phyloP scores from a whole-genome alignment of 768 basidiomycete genomes.

The Lactifluus subvellereus region DNA sequence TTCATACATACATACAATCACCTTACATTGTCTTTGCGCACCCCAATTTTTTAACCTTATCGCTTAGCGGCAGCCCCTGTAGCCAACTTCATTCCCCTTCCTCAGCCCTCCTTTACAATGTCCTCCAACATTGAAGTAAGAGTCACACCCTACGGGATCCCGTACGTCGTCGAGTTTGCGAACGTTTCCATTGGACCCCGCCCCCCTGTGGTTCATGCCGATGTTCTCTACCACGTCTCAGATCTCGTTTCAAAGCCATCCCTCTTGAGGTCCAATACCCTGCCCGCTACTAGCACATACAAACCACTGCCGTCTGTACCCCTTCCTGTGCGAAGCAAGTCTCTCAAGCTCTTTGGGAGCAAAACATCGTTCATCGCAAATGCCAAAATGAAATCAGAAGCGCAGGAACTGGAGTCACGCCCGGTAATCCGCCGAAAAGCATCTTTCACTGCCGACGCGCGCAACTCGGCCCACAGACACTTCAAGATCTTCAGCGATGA shows the following conservation, averaged over 20 bases:
- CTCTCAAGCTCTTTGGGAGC: constrained; percentile 19
- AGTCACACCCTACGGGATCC: constrained; percentile 33
- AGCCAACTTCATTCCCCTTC: constrained; percentile 1
- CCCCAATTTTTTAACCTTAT: constrained; percentile 19
- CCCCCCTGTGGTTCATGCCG: constrained; percentile 5
- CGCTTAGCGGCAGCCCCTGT: neutral
- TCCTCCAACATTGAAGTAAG: constrained; percentile 27
- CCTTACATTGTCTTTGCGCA: constrained; percentile 6
- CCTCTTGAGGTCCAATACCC: constrained; percentile 20
- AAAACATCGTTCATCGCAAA: neutral
- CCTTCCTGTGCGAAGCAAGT: constrained; percentile 18
- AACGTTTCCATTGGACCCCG: constrained; percentile 31
- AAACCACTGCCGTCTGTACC: constrained; percentile 22
- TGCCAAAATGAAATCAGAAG: neutral
- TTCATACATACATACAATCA: constrained; percentile 5
- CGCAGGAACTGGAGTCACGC: constrained; percentile 1
- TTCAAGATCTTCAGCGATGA: constrained; percentile 20
- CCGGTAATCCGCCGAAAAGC: constrained; percentile 13
- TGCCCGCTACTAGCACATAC: constrained; percentile 14
- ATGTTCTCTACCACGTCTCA: neutral
- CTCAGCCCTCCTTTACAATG: constrained; percentile 22
- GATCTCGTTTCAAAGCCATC: constrained; percentile 1
- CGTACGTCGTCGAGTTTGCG: constrained; percentile 34
- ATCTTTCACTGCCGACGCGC: constrained; percentile 16
- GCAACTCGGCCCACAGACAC: constrained; percentile 18